A percentile compares a stretch with the other conserved stretches of the same genome.
Evolutionary conservation across 108 stramenopile genomes (phyloP).

Genomic region (Cyclotella choctawhatcheeana): DNA sequence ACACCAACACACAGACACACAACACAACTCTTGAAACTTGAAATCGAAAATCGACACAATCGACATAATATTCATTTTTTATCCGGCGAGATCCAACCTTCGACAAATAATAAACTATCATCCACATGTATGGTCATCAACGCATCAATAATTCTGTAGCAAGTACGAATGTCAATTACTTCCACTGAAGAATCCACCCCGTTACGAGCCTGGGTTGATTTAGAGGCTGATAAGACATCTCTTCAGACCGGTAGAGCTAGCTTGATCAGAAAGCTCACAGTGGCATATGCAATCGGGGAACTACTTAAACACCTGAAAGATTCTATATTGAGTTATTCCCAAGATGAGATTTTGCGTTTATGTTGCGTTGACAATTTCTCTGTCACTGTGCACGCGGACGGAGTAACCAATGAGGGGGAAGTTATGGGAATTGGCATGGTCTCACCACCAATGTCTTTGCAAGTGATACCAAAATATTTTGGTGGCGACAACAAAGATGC

Average conservation of each 20-base stretch:
- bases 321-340: neutral
- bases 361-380: constrained; percentile 29
- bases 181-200: neutral
- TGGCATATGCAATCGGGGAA: constrained; percentile 41
- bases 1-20: no score
- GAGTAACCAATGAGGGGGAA: neutral
- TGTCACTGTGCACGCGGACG: neutral
- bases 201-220: neutral
- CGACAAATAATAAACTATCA: no score
- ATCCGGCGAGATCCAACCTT: no score
- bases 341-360: neutral
- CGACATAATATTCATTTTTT: no score
- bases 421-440: constrained; percentile 37
- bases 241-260: neutral
- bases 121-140: neutral
- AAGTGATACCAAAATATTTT: constrained; percentile 16
- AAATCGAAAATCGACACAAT: no score
- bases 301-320: constrained; percentile 20
- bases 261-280: constrained; percentile 30
- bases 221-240: neutral
- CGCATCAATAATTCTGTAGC: neutral
- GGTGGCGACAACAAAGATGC: constrained; percentile 1
- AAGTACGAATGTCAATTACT: neutral
- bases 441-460: constrained; percentile 27
- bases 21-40: no score